Base-by-base conservation (phyloP, 1,139 yeast species). In the Saccharomyces hybrid region DNA sequence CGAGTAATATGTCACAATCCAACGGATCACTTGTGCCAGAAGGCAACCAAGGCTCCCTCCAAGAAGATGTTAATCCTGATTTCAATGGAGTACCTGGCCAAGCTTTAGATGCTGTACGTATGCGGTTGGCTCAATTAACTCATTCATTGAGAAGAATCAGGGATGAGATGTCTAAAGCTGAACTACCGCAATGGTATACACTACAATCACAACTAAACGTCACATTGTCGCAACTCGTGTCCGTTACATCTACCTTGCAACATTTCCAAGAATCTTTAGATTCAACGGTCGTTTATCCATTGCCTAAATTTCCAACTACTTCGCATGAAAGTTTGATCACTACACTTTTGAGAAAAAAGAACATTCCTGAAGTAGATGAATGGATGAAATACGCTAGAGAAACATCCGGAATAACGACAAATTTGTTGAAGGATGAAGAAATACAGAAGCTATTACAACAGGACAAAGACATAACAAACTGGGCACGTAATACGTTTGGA, bases 281-380 rank as follows among this genome's bases (percentile, higher is more conserved):
- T 50, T 73, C 80, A 12, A 83, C 96, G 1, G 89, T 87, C 51
- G 91, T 84, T 2, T 91, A 82, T 65, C 98, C 98, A 1, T 73
- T 88, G 49, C 87, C 93, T 0, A 78, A 78, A 28, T 93, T 91
- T 67, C 97, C 97, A 2, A 82, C 95, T 0, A 79, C 88, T 1
- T 86, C 88, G 48, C 93, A 88, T 59, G 91, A 87, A 65, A 88
- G 88, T 1, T 75, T 91, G 51, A 74, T 91, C 54, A 86, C 95
- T 0, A 89, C 97, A 0, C 74, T 93, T 59, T 72, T 93, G 58
- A 78, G 98, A 56, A 93, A 90, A 69, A 91, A 91, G 68, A 84
- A 87, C 51, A 74, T 88, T 12, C 98, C 98, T 0, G 97, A 90
- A 62, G 96, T 91, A 1, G 89, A 84, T 55, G 88, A 83, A 50